Evolutionary conservation across 805 yeast species (phyloP).

Genomic region (Lachancea meyersii): DNA sequence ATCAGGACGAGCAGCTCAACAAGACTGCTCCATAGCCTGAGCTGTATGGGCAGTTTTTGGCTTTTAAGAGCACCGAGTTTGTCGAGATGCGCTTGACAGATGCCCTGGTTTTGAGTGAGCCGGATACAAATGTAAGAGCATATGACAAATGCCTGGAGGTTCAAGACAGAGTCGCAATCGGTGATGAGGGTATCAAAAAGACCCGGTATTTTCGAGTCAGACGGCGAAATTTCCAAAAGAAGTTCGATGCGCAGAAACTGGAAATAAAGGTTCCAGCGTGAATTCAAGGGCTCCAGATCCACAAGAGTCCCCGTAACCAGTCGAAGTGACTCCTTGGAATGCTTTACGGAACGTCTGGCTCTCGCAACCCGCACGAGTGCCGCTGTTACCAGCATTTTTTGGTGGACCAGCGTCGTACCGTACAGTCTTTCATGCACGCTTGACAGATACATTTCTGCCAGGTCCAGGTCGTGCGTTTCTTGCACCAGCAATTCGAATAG

Average conservation of each 20-base stretch:
- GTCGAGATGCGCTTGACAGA: slow-evolving; percentile 11
- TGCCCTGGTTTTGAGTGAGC: slow-evolving; percentile 14
- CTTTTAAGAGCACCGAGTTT: slow-evolving; percentile 5
- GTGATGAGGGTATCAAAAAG: slow-evolving; percentile 3
- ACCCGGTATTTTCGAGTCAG: neutral
- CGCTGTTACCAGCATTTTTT: slow-evolving; percentile 22
- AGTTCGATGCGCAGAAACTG: slow-evolving; percentile 8
- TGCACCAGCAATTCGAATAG: slow-evolving; percentile 25
- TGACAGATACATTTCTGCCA: slow-evolving; percentile 26
- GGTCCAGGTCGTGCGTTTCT: slow-evolving; percentile 27
- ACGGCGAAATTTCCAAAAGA: neutral
- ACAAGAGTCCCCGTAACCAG: slow-evolving; percentile 11
- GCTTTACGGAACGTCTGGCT: slow-evolving; percentile 15
- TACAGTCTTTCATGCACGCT: slow-evolving; percentile 22
- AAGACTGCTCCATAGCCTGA: slow-evolving; percentile 25
- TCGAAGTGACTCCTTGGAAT: slow-evolving; percentile 22
- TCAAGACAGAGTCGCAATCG: neutral
- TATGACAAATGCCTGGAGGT: slow-evolving; percentile 6
- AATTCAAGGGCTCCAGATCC: slow-evolving; percentile 1
- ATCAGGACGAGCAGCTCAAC: slow-evolving; percentile 20
- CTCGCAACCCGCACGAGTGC: slow-evolving; percentile 18
- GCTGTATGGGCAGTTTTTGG: slow-evolving; percentile 10
- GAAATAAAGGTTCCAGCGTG: slow-evolving; percentile 9
- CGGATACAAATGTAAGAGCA: slow-evolving; percentile 15
- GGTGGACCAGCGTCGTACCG: slow-evolving; percentile 15